Evolutionary conservation across 2,329 filamentous ascomycete genomes (phyloP).

Genomic region (Apiospora arundinis): DNA sequence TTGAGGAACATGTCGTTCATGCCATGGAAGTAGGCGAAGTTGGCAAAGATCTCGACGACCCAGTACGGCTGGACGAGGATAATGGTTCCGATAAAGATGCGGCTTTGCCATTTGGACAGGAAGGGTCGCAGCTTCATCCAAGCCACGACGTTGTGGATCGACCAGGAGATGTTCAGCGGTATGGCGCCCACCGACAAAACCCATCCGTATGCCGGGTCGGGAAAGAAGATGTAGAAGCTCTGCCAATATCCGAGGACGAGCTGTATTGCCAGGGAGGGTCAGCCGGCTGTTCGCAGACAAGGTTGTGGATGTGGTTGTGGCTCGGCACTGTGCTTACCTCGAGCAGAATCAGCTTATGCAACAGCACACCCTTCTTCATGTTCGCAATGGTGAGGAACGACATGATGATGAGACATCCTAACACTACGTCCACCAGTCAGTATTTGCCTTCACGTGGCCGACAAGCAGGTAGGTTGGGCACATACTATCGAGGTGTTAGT

Average conservation of each 20-base stretch:
- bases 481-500: background rate
- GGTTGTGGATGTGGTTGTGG: background rate
- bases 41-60: conserved; percentile 69
- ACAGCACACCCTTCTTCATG: conserved; percentile 52
- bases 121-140: conserved; percentile 73
- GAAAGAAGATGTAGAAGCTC: conserved; percentile 64
- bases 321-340: conserved; percentile 43
- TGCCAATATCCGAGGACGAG: conserved; percentile 62
- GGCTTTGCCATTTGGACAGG: conserved; percentile 54
- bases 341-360: conserved; percentile 57
- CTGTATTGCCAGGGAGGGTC: conserved; percentile 38
- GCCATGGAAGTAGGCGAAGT: conserved; percentile 68
- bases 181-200: conserved; percentile 67
- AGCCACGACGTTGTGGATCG: conserved; percentile 69
- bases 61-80: conserved; percentile 67
- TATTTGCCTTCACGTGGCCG: background rate
- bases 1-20: conserved; percentile 57
- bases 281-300: background rate
- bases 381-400: conserved; percentile 54
- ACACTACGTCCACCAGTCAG: conserved; percentile 35
- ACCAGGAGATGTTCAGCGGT: conserved; percentile 67
- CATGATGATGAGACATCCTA: conserved; percentile 56
- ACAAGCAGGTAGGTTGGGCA: background rate
- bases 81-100: conserved; percentile 64
- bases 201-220: conserved; percentile 59